Base-by-base conservation (phyloP, 345 rosid species). In the Iberis pinnata region DNA sequence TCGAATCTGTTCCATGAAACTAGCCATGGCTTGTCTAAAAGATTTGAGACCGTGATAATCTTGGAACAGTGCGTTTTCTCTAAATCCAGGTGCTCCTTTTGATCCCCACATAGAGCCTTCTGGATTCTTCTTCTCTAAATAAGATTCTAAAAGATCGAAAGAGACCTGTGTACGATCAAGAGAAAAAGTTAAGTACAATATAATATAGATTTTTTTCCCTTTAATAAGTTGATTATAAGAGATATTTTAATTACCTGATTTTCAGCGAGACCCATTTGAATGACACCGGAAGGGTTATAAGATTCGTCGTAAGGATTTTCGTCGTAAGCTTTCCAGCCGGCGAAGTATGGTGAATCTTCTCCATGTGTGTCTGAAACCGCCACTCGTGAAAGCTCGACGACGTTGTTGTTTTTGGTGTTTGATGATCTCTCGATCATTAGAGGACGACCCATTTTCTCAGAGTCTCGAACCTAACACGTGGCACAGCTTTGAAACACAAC, bases 201-300 rank as follows among this genome's bases (percentile, higher is more conserved):
- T 2, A 29, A 6, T 2, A 29, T 3, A 29, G 33, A 6, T 29
- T 29, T 6, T 1, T 29, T 22, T 22, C 25, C 10, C 8, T 5
- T 7, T 29, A 29, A 6, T 29, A 9, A 29, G 33, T 29, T 29
- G 2, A 29, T 6, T 29, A 29, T 29, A 29, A 6, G n/a, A n/a
- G n/a, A n/a, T n/a, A n/a, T n/a, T 6, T 22, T 29, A 3, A 2
- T 6, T 6, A 82, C 97, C 81, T 85, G 96, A 56, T 89, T 89
- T 56, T 89, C 97, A 13, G 97, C 97, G 48, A 89, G 80, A 6
- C 95, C 96, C 98, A 90, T 82, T 60, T 90, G 98, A 50, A 90
- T 75, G 61, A 90, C 82, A 8, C 98, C 96, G 7, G 48, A 42
- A 4, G 96, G 81, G 69, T 89, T 89, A 27, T 52, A 48, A 49